These are phyloP conservation scores for Tetrastigma voinierianum DNA, from an alignment of 164 flowering plant genomes.

Conservation along the genomic window DNA sequence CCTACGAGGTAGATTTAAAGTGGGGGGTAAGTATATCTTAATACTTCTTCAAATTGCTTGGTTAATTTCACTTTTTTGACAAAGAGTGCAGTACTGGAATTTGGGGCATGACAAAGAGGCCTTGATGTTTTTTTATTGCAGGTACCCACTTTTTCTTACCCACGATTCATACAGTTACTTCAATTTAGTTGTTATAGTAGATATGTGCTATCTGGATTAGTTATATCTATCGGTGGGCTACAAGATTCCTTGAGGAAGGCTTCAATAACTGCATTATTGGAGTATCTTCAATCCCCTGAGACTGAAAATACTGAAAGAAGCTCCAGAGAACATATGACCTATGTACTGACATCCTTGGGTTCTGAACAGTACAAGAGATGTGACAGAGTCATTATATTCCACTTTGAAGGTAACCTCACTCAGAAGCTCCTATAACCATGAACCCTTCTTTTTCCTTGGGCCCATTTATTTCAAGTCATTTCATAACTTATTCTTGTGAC, in stretches of 20 bases:
- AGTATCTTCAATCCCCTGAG: constrained; percentile 57
- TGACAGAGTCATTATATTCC: constrained; percentile 80
- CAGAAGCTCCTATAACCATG: constrained; percentile 1
- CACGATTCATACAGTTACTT: constrained; percentile 78
- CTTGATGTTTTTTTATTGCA: constrained; percentile 30
- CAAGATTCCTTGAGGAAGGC: constrained; percentile 90
- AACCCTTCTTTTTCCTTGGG: not conserved
- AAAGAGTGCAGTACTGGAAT: not conserved
- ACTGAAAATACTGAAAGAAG: constrained; percentile 22
- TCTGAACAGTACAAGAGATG: constrained; percentile 69
- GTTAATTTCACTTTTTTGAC: constrained; percentile 3
- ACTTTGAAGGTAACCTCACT: constrained; percentile 66
- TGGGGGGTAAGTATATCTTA: constrained; percentile 68
- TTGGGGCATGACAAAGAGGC: not conserved
- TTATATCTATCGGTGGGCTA: constrained; percentile 82
- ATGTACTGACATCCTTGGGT: constrained; percentile 71
- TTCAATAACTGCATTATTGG: constrained; percentile 71
- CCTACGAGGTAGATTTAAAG: constrained; percentile 46
- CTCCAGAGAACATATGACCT: constrained; percentile 49
- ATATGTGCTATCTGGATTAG: constrained; percentile 75
- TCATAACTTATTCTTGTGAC: no score
- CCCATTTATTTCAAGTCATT: no score
- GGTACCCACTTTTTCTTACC: no score
- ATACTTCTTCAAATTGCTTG: constrained; percentile 1
- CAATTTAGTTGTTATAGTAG: constrained; percentile 72